Evolutionary conservation across 2,329 filamentous ascomycete species (phyloP), one percentile per base, ranked within the genome.

Genomic region (Fusarium tricinctum): DNA sequence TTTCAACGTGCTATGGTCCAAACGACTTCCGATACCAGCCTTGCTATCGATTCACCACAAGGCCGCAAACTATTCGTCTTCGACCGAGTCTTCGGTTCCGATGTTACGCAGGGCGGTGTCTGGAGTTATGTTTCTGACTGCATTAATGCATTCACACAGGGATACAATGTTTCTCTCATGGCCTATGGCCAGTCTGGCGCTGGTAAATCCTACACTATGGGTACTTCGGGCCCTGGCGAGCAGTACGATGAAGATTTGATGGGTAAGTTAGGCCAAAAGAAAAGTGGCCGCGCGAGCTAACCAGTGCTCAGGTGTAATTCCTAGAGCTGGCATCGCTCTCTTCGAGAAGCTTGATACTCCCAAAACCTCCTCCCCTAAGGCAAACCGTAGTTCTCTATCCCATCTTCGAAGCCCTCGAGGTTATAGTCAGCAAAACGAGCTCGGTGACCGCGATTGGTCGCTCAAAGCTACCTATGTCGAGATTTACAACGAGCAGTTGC

Each of bases 141-240:
- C 73, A 92, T 98, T 71, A 89, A 86, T 73, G 92, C 94, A 4
- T 99, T 99, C 73, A 84, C 96, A 2, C 93, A 97, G 77, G 96
- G 96, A 55, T 99, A 98, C 86, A 99, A 99, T 88, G 96, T 99
- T 60, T 99, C 96, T 5, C 89, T 99, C 49, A 84, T 99, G 73
- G 96, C 96, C 47, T 99, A 99, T 76, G 96, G 96, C 70, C 96
- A 99, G 83, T 99, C 96, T 28, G 96, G 96, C 58, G 94, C 96
- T 13, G 96, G 96, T 73, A 99, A 99, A 82, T 98, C 95, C 4
- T 98, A 97, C 78, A 99, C 96, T 1, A 99, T 99, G 96, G 96
- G 96, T 58, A 99, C 96, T 0, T 94, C 95, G 1, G 94, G 94
- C 6, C 93, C 94, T 3, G 80, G 80, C 22, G 94, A 97, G 74